Evolutionary conservation across 1,284 basidiomycete genomes (phyloP), one percentile per base, ranked within the genome.

Genomic region (Pyrrhoderma lamaoense): DNA sequence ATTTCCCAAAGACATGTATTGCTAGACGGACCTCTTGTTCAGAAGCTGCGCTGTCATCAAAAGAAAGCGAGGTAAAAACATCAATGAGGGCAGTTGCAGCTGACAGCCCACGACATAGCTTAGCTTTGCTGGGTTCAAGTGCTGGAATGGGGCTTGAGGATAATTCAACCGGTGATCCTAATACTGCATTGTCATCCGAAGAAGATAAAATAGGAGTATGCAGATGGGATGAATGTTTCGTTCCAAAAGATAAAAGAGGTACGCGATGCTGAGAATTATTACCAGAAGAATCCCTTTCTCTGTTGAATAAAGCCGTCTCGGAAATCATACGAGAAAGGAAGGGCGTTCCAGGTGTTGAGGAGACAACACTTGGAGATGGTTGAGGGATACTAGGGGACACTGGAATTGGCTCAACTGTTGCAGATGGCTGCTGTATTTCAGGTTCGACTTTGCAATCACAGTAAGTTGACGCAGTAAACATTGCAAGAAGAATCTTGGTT

Each of bases 21-120:
- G 80, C 76, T 44, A 84, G 65, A 22, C 67, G 61, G 35, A 77
- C 61, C 55, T 76, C 78, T 36, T 62, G 65, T 35, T 68, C 62
- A 1, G 66, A 64, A 25, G 79, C 62, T 1, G 76, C 70, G 47
- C 76, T 73, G 0, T 82, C 80, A 0, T 82, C 84, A 61, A 89
- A 88, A 2, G 78, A 67, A 34, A 89, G 70, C 60, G 85, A 80
- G 56, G 74, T 73, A 63, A 91, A 90, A 42, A 83, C 72, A 13
- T 75, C 70, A 25, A 87, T 71, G 3, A 91, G 70, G 0, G 82
- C 78, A 8, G 77, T 73, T 25, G 81, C 74, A 3, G 87, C 83
- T 3, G 76, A 73, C 2, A 84, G 73, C 40, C 75, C 70, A 13
- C 73, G 70, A 22, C 76, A 70, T 14, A 72, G 56, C 55, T 11